phyloP scores from a whole-genome alignment of 768 basidiomycete species.

The Rhodotorula kratochvilovae region DNA sequence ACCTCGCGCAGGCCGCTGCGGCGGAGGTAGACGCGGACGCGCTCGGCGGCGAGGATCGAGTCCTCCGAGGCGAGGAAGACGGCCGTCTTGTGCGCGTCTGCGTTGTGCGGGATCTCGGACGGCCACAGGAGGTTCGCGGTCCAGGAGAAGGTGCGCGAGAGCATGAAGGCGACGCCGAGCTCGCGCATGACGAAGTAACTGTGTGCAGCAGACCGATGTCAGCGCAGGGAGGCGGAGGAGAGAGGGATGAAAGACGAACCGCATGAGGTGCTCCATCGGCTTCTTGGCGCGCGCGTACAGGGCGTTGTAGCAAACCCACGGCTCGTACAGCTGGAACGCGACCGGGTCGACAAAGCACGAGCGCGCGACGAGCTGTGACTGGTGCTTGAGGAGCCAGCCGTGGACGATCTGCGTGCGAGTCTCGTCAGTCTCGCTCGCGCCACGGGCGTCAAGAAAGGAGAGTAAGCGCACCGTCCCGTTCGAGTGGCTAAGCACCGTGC shows the following conservation, averaged over 20 bases:
- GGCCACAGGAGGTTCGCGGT: slow-evolving; percentile 80
- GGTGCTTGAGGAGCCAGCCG: slow-evolving; percentile 80
- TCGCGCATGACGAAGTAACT: slow-evolving; percentile 82
- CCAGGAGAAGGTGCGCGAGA: slow-evolving; percentile 48
- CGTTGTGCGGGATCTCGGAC: slow-evolving; percentile 62
- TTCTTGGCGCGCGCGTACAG: slow-evolving; percentile 56
- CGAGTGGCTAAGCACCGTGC: slow-evolving; percentile 80
- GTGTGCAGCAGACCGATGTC: background rate
- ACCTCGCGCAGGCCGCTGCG: slow-evolving; percentile 11
- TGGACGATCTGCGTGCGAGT: slow-evolving; percentile 63
- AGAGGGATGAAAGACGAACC: slow-evolving; percentile 8
- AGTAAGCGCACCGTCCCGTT: slow-evolving; percentile 57
- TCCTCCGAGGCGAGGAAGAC: slow-evolving; percentile 82
- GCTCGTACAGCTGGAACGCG: slow-evolving; percentile 66
- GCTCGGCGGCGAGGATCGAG: slow-evolving; percentile 70
- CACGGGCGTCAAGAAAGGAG: background rate
- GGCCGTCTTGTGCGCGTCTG: slow-evolving; percentile 60
- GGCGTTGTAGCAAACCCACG: slow-evolving; percentile 80
- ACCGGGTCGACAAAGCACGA: slow-evolving; percentile 84
- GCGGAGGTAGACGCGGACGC: slow-evolving; percentile 65
- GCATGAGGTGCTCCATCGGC: slow-evolving; percentile 66
- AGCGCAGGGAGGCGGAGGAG: background rate
- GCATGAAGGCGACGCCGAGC: slow-evolving; percentile 76
- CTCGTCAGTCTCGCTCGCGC: background rate
- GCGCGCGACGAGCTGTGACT: slow-evolving; percentile 63